Base-by-base conservation (phyloP, 2,329 filamentous ascomycete species). In the Sporothrix curviconia region DNA sequence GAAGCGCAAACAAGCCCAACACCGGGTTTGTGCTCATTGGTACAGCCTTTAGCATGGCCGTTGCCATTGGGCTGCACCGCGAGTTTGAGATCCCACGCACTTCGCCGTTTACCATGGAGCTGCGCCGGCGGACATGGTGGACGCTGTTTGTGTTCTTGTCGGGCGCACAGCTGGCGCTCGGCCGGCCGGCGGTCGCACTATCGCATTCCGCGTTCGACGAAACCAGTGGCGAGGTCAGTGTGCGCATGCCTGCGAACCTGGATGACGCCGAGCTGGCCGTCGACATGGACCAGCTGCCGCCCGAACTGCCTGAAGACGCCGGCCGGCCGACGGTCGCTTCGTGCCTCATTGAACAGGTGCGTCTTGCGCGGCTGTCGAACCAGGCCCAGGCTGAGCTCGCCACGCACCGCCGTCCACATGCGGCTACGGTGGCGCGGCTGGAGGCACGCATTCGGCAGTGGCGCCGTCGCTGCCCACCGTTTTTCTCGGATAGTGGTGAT, bases 1-100 rank as follows among this genome's bases (percentile, higher is more conserved):
- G 32, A 50, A 50, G 47, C 47, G 47, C 47, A n/a, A 50, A 50
- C 47, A 50, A 50, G 32, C 47, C 47, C 32, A 50, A 50, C 12
- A 34, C 47, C 8, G 47, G 47, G 1, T 50, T 50, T 11, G 37
- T 50, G 14, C 47, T 50, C 17, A 50, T 50, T 14, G 32, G 47
- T 12, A 50, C 32, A 1, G 47, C 47, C 1, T 50, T 50, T 9
- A 50, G 47, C 30, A 50, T 50, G 47, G 47, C 47, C 9, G 19
- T 50, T n/a, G 47, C 47, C 47, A 50, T 50, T 15, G 47, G 47
- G 1, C 15, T 50, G 47, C 47, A 50, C 17, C 47, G 47, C n/a
- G 47, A 50, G 47, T 50, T 50, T n/a, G 47, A 22, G 17, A 50
- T 50, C 30, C 47, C 47, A 3, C 30, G 47, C 9, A 50, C 47